Evolutionary conservation across 192 early-diverging fungal species (phyloP).

Genomic region (Backusella tuberculispora): DNA sequence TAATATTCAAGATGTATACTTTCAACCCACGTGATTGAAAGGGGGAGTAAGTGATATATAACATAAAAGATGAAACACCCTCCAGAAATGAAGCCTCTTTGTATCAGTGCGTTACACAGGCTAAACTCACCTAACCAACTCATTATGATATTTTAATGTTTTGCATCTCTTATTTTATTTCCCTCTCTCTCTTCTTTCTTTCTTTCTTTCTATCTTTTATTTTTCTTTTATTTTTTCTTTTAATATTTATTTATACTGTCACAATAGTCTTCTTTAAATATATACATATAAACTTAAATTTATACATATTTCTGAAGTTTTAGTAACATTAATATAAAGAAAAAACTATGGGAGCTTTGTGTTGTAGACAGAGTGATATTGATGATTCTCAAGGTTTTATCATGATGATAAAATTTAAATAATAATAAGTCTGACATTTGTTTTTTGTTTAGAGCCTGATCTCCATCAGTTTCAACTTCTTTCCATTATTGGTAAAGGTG

Average conservation of each 20-base stretch:
- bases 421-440: background rate
- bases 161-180: background rate
- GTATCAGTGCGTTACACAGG: conserved; percentile 1
- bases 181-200: background rate
- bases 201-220: background rate
- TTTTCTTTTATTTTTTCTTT: background rate
- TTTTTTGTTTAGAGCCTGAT: conserved; percentile 10
- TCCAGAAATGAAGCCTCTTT: background rate
- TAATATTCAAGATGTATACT: conserved; percentile 3
- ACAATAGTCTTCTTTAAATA: background rate
- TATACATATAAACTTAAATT: background rate
- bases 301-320: conserved; percentile 13
- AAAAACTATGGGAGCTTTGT: conserved; percentile 26
- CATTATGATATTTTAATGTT: conserved; percentile 8
- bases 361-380: conserved; percentile 35
- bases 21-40: background rate
- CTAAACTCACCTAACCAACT: conserved; percentile 6
- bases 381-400: conserved; percentile 26
- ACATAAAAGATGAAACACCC: conserved; percentile 3
- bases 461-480: conserved; percentile 72
- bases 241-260: background rate
- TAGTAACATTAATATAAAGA: background rate
- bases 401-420: background rate
- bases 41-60: background rate
- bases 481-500: conserved; percentile 78